Percentiles rank a stretch among this genome's conserved stretches.
These are phyloP conservation scores for Gigaspora rosea DNA, from an alignment of 192 early-diverging fungal species.

Conservation along the genomic window DNA sequence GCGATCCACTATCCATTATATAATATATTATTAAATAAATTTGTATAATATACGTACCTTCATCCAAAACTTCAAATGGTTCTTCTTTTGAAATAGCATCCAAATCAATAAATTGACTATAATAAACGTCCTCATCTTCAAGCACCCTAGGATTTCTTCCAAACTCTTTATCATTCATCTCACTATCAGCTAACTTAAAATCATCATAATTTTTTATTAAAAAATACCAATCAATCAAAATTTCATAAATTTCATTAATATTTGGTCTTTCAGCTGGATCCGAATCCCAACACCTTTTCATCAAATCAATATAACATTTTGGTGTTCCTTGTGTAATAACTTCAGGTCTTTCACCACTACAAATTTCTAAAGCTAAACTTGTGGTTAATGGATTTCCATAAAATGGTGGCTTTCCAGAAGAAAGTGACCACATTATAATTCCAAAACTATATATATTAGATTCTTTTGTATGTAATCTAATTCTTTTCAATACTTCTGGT, in stretches of 20 bases:
- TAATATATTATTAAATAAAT: too few species aligned
- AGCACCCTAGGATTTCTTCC: too few species aligned
- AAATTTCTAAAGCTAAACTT: not conserved
- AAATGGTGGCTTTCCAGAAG: constrained; percentile 40
- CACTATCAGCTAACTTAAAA: too few species aligned
- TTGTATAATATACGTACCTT: too few species aligned
- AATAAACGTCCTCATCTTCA: too few species aligned
- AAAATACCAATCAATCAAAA: too few species aligned
- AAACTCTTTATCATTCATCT: too few species aligned
- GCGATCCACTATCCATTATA: too few species aligned
- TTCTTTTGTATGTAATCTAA: constrained; percentile 32
- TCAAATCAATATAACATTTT: not conserved
- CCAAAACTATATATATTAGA: constrained; percentile 46
- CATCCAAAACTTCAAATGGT: too few species aligned
- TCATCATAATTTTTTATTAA: too few species aligned
- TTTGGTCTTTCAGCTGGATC: constrained; percentile 9
- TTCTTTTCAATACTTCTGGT: constrained; percentile 39
- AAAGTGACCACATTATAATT: constrained; percentile 46
- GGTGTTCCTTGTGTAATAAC: not conserved
- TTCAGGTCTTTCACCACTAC: not conserved
- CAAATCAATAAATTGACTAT: too few species aligned
- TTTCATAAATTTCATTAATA: not conserved
- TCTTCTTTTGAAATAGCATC: too few species aligned
- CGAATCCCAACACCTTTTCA: constrained; percentile 15
- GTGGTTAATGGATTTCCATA: not conserved